Percentiles rank a stretch among this genome's conserved stretches.
Conservation (phyloP, 139 green algal species). For the Volvox africanus region DNA sequence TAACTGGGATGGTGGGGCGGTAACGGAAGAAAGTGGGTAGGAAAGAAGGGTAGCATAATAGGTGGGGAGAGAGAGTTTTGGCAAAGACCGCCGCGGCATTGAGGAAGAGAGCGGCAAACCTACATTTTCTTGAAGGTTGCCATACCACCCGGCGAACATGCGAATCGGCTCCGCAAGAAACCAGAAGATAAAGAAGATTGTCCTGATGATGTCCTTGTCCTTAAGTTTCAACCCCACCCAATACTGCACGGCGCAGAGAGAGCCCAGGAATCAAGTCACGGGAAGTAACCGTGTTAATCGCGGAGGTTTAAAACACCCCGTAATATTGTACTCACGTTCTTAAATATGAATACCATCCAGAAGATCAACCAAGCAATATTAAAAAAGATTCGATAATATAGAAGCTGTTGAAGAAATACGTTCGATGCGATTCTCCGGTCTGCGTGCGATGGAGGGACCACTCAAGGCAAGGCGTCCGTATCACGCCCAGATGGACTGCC, state of each 20-base stretch:
- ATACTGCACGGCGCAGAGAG: slow-evolving; percentile 54
- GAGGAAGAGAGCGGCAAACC: neutral
- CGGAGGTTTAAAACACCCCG: no score
- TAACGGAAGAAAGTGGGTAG: neutral
- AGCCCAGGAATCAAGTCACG: no score
- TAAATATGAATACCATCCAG: slow-evolving; percentile 49
- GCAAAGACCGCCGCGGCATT: neutral
- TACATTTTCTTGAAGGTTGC: slow-evolving; percentile 75
- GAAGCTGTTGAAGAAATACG: slow-evolving; percentile 68
- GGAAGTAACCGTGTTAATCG: no score
- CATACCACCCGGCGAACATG: slow-evolving; percentile 60
- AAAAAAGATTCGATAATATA: slow-evolving; percentile 67
- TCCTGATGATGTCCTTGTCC: slow-evolving; percentile 65
- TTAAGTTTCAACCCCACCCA: slow-evolving; percentile 45
- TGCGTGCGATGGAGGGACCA: neutral
- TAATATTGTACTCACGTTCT: neutral
- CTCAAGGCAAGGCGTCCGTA: neutral
- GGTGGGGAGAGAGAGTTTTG: neutral
- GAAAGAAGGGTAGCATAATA: no score
- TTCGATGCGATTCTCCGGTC: slow-evolving; percentile 60
- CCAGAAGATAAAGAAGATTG: slow-evolving; percentile 67
- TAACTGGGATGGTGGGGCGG: slow-evolving; percentile 50
- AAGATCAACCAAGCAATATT: slow-evolving; percentile 58
- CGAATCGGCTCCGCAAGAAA: slow-evolving; percentile 65
- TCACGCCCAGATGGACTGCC: neutral